phyloP scores from a whole-genome alignment of 495 filamentous ascomycete genomes.

The Aspergillus ellipticus region DNA sequence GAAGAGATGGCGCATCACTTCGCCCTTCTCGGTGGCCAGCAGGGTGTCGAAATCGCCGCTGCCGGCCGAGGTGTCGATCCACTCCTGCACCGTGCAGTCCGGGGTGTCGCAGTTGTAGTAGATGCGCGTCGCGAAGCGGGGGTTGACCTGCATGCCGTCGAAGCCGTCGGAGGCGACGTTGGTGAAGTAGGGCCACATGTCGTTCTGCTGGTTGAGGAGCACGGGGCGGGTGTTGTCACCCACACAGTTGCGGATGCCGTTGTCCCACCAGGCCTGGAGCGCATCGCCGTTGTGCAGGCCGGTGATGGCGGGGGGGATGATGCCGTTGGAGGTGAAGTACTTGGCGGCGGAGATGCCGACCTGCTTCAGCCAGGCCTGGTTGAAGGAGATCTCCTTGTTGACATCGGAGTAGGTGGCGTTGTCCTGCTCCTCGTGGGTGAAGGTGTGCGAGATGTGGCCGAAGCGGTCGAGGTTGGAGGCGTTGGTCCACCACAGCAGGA shows the following conservation, averaged over 20 bases:
- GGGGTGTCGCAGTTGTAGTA: slow-evolving; percentile 62
- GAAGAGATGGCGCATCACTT: slow-evolving; percentile 54
- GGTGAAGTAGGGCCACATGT: slow-evolving; percentile 55
- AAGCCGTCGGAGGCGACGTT: slow-evolving; percentile 49
- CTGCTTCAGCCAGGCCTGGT: slow-evolving; percentile 55
- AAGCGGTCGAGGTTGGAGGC: slow-evolving; percentile 48
- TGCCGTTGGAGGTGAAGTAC: slow-evolving; percentile 47
- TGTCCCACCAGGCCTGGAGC: slow-evolving; percentile 54
- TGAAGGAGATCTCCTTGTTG: slow-evolving; percentile 55
- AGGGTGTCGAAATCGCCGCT: slow-evolving; percentile 47
- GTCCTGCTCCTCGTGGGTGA: slow-evolving; percentile 57
- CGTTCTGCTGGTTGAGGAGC: slow-evolving; percentile 45
- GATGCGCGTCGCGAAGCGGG: slow-evolving; percentile 60
- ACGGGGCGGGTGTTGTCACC: slow-evolving; percentile 59
- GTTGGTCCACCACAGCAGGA: slow-evolving; percentile 49
- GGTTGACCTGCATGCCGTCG: slow-evolving; percentile 54
- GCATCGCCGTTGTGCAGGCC: slow-evolving; percentile 64
- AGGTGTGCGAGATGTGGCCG: slow-evolving; percentile 58
- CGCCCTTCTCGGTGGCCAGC: slow-evolving; percentile 44
- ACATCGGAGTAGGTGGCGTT: slow-evolving; percentile 59
- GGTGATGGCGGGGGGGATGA: slow-evolving; percentile 63
- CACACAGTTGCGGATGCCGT: slow-evolving; percentile 56
- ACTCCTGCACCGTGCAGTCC: slow-evolving; percentile 54
- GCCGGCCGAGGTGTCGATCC: slow-evolving; percentile 56
- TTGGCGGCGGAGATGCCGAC: slow-evolving; percentile 40